Conservation (phyloP, 495 filamentous ascomycete genomes). For the Aspergillus cristatus region DNA sequence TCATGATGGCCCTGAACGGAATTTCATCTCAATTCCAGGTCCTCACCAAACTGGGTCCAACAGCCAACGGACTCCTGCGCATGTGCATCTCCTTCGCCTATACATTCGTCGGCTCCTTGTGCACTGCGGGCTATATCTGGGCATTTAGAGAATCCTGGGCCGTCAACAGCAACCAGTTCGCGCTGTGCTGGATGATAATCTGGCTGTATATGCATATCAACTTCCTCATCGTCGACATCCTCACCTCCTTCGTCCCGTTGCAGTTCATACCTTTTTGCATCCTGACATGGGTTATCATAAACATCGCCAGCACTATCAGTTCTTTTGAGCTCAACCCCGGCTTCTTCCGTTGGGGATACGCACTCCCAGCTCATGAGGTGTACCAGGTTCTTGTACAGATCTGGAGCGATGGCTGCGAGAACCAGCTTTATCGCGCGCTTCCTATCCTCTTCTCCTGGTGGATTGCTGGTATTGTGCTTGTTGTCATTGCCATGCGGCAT, state of each 20-base stretch:
- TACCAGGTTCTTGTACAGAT: conserved; percentile 35
- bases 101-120: conserved; percentile 29
- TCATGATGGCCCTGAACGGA: conserved; percentile 25
- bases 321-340: conserved; percentile 32
- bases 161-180: conserved; percentile 30
- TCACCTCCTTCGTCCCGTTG: conserved; percentile 26
- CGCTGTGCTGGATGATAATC: conserved; percentile 30
- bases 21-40: conserved; percentile 29
- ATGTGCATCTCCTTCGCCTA: conserved; percentile 26
- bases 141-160: conserved; percentile 35
- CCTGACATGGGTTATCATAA: conserved; percentile 36
- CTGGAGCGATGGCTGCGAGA: conserved; percentile 39
- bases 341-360: conserved; percentile 38
- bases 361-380: conserved; percentile 33
- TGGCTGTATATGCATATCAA: conserved; percentile 41
- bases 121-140: conserved; percentile 34
- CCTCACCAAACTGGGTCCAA: conserved; percentile 21
- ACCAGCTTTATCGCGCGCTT: conserved; percentile 26
- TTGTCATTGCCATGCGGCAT: background rate
- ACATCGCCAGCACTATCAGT: conserved; percentile 31
- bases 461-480: conserved; percentile 3
- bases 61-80: conserved; percentile 30
- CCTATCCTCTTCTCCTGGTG: conserved; percentile 30
- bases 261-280: conserved; percentile 32
- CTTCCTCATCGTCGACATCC: conserved; percentile 34